A percentile compares a stretch with the other conserved stretches of the same genome.
Evolutionary conservation across 2,329 filamentous ascomycete species (phyloP).

Genomic region (Fusarium sp.): DNA sequence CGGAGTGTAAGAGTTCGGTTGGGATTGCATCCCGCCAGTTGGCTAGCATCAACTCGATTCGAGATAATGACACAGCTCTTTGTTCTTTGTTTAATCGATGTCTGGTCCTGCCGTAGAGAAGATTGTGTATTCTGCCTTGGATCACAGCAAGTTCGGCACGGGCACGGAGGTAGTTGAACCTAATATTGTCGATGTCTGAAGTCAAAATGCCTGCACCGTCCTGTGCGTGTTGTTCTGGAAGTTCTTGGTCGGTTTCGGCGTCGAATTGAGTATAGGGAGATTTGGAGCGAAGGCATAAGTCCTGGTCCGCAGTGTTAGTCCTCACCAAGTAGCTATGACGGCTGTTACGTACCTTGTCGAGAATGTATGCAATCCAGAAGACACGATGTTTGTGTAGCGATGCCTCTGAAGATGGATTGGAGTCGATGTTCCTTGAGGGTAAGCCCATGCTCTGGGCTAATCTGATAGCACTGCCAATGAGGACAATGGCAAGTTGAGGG

Average conservation of each 20-base stretch:
- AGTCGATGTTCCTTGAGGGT: slow-evolving; percentile 35
- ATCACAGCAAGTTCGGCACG: slow-evolving; percentile 9
- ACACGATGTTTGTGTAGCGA: slow-evolving; percentile 43
- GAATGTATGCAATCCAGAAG: slow-evolving; percentile 48
- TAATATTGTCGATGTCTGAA: not conserved
- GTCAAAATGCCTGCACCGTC: not conserved
- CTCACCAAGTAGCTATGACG: not conserved
- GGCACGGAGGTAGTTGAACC: slow-evolving; percentile 9
- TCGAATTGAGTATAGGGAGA: slow-evolving; percentile 48
- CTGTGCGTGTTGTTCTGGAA: slow-evolving; percentile 22
- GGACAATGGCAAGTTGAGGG: slow-evolving; percentile 42
- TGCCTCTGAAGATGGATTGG: not conserved
- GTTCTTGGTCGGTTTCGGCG: slow-evolving; percentile 46
- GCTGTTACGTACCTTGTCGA: slow-evolving; percentile 38
- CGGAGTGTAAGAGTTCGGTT: not conserved
- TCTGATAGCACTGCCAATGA: slow-evolving; percentile 47
- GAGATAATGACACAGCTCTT: not conserved
- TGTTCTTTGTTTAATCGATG: not conserved
- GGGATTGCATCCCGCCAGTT: slow-evolving; percentile 9
- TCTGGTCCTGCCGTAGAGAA: slow-evolving; percentile 8
- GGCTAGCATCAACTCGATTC: not conserved
- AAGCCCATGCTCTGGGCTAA: slow-evolving; percentile 45
- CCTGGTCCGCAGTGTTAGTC: slow-evolving; percentile 22
- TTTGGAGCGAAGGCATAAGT: slow-evolving; percentile 45
- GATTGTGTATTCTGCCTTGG: slow-evolving; percentile 7